phyloP scores from a whole-genome alignment of 1,284 basidiomycete genomes.

The Malassezia restricta region DNA sequence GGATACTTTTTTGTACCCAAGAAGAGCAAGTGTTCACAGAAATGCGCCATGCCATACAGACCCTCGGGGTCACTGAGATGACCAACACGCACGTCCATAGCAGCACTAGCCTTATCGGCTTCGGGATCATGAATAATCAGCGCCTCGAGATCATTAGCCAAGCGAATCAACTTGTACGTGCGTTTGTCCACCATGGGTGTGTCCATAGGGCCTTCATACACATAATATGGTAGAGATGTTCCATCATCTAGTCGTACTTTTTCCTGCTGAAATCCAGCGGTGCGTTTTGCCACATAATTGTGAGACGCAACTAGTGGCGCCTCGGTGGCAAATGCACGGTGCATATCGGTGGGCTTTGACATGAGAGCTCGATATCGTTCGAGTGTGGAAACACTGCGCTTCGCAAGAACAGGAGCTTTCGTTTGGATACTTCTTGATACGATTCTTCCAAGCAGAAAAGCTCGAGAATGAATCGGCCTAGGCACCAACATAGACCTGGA shows the following conservation, averaged over 20 bases:
- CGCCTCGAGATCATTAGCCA: constrained; percentile 77
- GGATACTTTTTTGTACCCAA: constrained; percentile 56
- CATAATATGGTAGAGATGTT: neutral
- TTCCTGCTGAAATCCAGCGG: neutral
- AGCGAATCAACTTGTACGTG: constrained; percentile 56
- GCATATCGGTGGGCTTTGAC: too few species aligned
- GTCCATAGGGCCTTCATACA: constrained; percentile 16
- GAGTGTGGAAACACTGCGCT: too few species aligned
- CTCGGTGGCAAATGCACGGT: neutral
- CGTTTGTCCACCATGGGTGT: constrained; percentile 25
- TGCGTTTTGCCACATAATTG: neutral
- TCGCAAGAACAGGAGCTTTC: too few species aligned
- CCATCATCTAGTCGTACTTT: constrained; percentile 1
- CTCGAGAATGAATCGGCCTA: neutral
- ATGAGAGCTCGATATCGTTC: too few species aligned
- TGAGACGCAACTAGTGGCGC: too few species aligned
- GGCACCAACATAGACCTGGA: constrained; percentile 7
- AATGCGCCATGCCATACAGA: constrained; percentile 64
- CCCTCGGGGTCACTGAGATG: constrained; percentile 72
- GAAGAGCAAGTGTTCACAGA: constrained; percentile 90
- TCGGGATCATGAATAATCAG: constrained; percentile 73
- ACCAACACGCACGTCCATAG: constrained; percentile 86
- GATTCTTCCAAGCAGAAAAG: neutral
- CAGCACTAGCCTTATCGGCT: constrained; percentile 88
- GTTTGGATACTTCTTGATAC: too few species aligned